A percentile compares a stretch with the other conserved stretches of the same genome.
These are phyloP conservation scores for Clavispora vitiphila DNA, from an alignment of 805 yeast species.

Conservation along the genomic window DNA sequence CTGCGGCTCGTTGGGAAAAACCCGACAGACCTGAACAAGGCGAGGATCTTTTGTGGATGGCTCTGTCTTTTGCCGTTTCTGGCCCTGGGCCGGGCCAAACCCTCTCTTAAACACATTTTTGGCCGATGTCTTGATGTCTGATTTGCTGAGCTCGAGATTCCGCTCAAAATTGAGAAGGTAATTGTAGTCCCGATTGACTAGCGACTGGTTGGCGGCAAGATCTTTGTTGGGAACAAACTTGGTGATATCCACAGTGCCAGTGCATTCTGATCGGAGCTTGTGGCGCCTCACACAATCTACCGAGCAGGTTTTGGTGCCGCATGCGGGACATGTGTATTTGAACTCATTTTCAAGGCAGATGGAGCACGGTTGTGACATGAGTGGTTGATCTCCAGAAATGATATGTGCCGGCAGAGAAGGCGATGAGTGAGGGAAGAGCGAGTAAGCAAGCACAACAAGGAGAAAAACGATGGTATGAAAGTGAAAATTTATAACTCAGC, in stretches of 20 bases:
- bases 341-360: slow-evolving; percentile 33
- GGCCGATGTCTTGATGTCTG: slow-evolving; percentile 41
- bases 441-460: too few species aligned
- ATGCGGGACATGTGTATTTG: slow-evolving; percentile 81
- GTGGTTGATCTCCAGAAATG: background rate
- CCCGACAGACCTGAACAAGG: slow-evolving; percentile 15
- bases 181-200: slow-evolving; percentile 80
- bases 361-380: slow-evolving; percentile 19
- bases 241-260: slow-evolving; percentile 62
- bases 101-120: slow-evolving; percentile 38
- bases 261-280: slow-evolving; percentile 56
- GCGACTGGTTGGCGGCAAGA: slow-evolving; percentile 34
- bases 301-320: slow-evolving; percentile 63
- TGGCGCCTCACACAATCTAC: slow-evolving; percentile 68
- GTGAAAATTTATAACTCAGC: too few species aligned
- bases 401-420: background rate
- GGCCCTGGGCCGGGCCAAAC: slow-evolving; percentile 7
- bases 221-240: slow-evolving; percentile 47
- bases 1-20: slow-evolving; percentile 23
- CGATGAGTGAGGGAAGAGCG: too few species aligned
- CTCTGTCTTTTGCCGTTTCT: slow-evolving; percentile 8
- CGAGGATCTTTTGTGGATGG: slow-evolving; percentile 21
- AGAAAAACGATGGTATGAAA: too few species aligned
- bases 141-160: slow-evolving; percentile 51
- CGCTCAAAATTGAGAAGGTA: slow-evolving; percentile 61